These are phyloP conservation scores for Ailanthus altissimus DNA, from an alignment of 345 rosid genomes.

Conservation along the genomic window DNA sequence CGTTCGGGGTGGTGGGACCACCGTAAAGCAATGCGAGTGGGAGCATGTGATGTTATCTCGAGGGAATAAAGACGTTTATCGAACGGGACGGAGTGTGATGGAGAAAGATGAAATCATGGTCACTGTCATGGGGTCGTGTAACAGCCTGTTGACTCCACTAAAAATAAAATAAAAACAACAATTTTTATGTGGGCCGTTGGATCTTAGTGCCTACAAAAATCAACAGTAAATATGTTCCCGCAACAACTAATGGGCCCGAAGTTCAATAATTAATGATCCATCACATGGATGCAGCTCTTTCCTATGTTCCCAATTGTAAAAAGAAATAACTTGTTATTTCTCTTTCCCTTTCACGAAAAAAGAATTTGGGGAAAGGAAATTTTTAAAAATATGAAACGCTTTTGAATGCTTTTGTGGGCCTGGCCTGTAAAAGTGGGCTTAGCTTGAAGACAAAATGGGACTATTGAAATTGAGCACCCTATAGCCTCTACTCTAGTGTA, in stretches of 20 bases:
- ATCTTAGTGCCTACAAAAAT: background rate
- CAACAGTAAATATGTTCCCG: conserved; percentile 14
- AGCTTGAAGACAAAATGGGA: conserved; percentile 10
- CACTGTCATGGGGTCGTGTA: conserved; percentile 31
- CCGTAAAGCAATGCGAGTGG: background rate
- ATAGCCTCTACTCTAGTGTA: no score
- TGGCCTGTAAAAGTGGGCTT: background rate
- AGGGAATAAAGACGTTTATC: conserved; percentile 19
- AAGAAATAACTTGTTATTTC: background rate
- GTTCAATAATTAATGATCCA: conserved; percentile 22
- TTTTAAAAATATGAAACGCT: background rate
- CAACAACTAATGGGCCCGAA: conserved; percentile 18
- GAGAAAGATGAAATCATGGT: conserved; percentile 22
- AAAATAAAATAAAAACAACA: background rate
- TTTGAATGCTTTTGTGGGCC: background rate
- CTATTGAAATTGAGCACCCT: background rate
- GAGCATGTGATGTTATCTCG: conserved; percentile 24
- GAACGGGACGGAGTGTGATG: conserved; percentile 30
- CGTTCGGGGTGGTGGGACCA: conserved; percentile 23
- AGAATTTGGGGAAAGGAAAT: background rate
- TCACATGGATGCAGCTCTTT: background rate
- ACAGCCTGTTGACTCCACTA: conserved; percentile 33
- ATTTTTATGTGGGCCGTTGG: conserved; percentile 5
- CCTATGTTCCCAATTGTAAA: background rate
- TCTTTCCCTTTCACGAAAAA: background rate